phyloP scores from a whole-genome alignment of 2,329 filamentous ascomycete genomes.

The Teratosphaeria gauchensis region DNA sequence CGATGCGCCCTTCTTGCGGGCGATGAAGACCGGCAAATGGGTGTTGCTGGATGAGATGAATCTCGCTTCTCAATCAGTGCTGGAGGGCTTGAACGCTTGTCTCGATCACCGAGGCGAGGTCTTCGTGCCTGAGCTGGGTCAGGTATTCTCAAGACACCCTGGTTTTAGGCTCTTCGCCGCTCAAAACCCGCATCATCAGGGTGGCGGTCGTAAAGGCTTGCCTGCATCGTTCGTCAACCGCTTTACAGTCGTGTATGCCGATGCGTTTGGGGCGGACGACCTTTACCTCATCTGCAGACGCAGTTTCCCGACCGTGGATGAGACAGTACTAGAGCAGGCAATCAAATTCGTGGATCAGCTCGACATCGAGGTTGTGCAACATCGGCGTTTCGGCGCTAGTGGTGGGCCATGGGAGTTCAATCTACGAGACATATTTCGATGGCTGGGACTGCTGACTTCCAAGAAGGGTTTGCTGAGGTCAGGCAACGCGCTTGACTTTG shows the following conservation, averaged over 20 bases:
- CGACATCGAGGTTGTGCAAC: constrained; percentile 58
- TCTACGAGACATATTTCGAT: constrained; percentile 77
- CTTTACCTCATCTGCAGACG: constrained; percentile 70
- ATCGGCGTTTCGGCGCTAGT: constrained; percentile 43
- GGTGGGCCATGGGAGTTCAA: constrained; percentile 94
- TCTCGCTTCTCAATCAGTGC: constrained; percentile 86
- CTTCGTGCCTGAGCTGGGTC: constrained; percentile 89
- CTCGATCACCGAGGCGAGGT: constrained; percentile 93
- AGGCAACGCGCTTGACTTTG: constrained; percentile 59
- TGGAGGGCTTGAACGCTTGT: constrained; percentile 93
- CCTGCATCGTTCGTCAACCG: constrained; percentile 96
- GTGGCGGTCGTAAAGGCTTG: constrained; percentile 86
- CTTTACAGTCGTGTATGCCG: constrained; percentile 95
- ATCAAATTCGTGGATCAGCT: constrained; percentile 75
- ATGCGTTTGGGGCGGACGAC: constrained; percentile 75
- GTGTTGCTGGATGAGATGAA: constrained; percentile 99
- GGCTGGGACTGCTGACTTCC: constrained; percentile 64
- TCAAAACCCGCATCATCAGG: constrained; percentile 95
- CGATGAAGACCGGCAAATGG: constrained; percentile 96
- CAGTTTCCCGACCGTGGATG: constrained; percentile 58
- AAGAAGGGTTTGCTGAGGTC: constrained; percentile 51
- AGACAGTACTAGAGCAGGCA: constrained; percentile 52
- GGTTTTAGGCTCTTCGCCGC: constrained; percentile 93
- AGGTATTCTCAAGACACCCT: constrained; percentile 81
- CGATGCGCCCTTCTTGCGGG: constrained; percentile 87